phyloP scores from a whole-genome alignment of 2,329 filamentous ascomycete genomes.

The Epichloe hybrida region DNA sequence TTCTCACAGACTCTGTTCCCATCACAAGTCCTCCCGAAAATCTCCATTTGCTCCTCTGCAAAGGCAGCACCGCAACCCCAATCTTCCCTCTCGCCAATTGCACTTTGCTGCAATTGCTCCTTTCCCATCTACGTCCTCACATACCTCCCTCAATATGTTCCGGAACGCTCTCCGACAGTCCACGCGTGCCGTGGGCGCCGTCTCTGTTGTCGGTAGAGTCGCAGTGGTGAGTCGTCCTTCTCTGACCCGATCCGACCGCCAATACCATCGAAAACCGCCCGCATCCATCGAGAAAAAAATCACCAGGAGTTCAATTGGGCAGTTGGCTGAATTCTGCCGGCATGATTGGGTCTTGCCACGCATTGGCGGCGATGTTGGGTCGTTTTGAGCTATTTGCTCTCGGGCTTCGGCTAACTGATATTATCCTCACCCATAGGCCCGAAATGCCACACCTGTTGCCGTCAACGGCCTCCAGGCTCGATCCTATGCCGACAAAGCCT shows the following conservation, averaged over 20 bases:
- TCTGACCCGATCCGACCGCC: slow-evolving; percentile 25
- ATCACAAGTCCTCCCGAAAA: slow-evolving; percentile 28
- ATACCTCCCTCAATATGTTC: slow-evolving; percentile 64
- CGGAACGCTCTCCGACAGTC: slow-evolving; percentile 96
- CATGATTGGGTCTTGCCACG: not conserved
- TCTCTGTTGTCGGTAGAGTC: slow-evolving; percentile 84
- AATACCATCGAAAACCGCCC: slow-evolving; percentile 30
- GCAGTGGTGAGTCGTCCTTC: slow-evolving; percentile 68
- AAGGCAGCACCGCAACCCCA: slow-evolving; percentile 35
- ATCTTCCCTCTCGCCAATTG: slow-evolving; percentile 52
- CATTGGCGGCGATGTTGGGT: slow-evolving; percentile 7
- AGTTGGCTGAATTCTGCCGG: slow-evolving; percentile 5
- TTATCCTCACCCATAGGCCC: slow-evolving; percentile 50
- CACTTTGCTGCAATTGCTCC: slow-evolving; percentile 49
- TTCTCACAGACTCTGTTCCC: slow-evolving; percentile 29
- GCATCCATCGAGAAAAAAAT: slow-evolving; percentile 19
- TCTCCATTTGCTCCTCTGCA: slow-evolving; percentile 31
- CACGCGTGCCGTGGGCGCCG: slow-evolving; percentile 84
- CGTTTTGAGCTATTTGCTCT: slow-evolving; percentile 23
- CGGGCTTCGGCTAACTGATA: slow-evolving; percentile 40
- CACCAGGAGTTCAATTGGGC: slow-evolving; percentile 24
- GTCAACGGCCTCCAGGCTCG: slow-evolving; percentile 53
- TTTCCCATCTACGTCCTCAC: slow-evolving; percentile 36
- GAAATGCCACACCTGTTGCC: slow-evolving; percentile 70
- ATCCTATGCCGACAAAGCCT: slow-evolving; percentile 85